Evolutionary conservation across 2,329 filamentous ascomycete genomes (phyloP), one percentile per base, ranked within the genome.

Genomic region (Cytospora piceicola): DNA sequence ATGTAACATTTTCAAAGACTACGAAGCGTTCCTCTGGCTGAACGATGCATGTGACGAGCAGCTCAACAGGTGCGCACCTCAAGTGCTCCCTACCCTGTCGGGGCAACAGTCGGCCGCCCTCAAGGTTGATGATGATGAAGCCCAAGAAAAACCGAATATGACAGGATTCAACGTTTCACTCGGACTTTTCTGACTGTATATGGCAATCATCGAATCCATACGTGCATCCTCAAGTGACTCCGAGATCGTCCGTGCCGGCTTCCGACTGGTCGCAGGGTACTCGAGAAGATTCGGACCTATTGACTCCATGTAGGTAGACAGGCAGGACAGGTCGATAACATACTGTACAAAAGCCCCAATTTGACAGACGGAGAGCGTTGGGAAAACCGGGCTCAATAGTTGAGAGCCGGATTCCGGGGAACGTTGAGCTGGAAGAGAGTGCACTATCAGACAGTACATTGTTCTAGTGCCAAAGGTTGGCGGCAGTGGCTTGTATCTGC

Each of bases 381-480:
- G 60, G 60, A 63, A 63, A 51, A 34, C 30, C 55, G 60, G 42
- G 29, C 60, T 46, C 60, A 53, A 63, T 63, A 56, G 60, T 63
- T 63, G 60, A 63, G 60, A 32, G 39, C 52, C 52, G 46, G 46
- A 24, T 49, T 49, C 46, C 46, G 46, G 46, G 46, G n/a, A 49
- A 49, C 46, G 46, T 49, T 49, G 46, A 49, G 46, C n/a, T 49
- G n/a, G n/a, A 49, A 9, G 4, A 20, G n/a, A 14, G 4, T 24
- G 60, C 39, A 46, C 42, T 63, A 63, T 20, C 60, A 51, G 15
- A 11, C 4, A 27, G 27, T 57, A 63, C 60, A 53, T 17, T 2
- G n/a, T 15, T n/a, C 20, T 2, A 29, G 15, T 6, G 24, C n/a
- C n/a, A 1, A 2, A 22, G 2, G 8, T 3, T 7, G 5, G 2